Percentiles rank a stretch among this genome's conserved stretches.
Evolutionary conservation across 768 basidiomycete species (phyloP).

Genomic region (Amanita rubescens): DNA sequence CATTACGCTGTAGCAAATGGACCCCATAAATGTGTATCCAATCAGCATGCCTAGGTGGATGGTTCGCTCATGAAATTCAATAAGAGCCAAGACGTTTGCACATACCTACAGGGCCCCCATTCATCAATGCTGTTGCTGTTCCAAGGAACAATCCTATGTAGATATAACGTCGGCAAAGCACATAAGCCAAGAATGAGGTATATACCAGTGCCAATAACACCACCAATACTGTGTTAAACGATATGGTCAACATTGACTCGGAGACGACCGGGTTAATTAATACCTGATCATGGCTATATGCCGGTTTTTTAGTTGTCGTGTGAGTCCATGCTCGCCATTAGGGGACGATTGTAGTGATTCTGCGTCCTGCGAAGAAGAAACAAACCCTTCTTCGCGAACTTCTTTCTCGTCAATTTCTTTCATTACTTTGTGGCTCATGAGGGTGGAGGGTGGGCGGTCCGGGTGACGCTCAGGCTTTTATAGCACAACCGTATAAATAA

Average conservation of each 20-base stretch:
- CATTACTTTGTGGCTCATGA: background rate
- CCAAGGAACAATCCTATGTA: conserved; percentile 59
- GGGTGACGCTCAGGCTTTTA: background rate
- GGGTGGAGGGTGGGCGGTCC: background rate
- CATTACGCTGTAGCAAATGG: conserved; percentile 70
- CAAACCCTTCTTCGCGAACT: conserved; percentile 26
- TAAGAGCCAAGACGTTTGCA: background rate
- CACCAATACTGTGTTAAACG: conserved; percentile 41
- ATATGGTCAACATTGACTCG: no score
- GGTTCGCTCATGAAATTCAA: background rate
- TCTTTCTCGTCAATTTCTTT: conserved; percentile 16
- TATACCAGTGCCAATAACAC: conserved; percentile 53
- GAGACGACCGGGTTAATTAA: background rate
- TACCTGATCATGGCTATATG: conserved; percentile 81
- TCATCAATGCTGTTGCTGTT: conserved; percentile 37
- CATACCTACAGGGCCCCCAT: conserved; percentile 65
- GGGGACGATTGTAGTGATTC: conserved; percentile 14
- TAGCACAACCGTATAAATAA: background rate
- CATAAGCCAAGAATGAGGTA: conserved; percentile 11
- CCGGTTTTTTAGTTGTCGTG: conserved; percentile 64
- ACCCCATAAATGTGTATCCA: conserved; percentile 59
- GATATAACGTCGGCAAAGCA: background rate
- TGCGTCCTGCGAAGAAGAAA: conserved; percentile 19
- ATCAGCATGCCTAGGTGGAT: conserved; percentile 49
- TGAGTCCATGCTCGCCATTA: conserved; percentile 23